These are phyloP conservation scores for Coemansia sp. DNA, from an alignment of 192 early-diverging fungal species.

Conservation along the genomic window DNA sequence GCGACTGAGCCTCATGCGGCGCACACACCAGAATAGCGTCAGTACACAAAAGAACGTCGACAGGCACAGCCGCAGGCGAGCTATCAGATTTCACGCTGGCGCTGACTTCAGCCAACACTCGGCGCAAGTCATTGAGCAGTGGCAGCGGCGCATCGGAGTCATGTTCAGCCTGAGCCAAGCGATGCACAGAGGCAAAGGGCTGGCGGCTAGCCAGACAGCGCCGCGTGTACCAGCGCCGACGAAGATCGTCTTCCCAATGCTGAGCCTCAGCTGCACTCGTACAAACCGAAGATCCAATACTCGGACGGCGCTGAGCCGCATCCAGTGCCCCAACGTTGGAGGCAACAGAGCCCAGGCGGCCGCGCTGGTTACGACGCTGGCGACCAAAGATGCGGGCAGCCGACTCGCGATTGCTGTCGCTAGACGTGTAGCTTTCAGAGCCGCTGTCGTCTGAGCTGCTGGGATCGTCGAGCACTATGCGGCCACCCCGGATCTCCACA, in stretches of 20 bases:
- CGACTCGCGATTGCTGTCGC: slow-evolving; percentile 1
- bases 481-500: slow-evolving; percentile 52
- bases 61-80: neutral
- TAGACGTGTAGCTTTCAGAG: slow-evolving; percentile 1
- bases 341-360: neutral
- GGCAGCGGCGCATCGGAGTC: slow-evolving; percentile 26
- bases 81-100: neutral
- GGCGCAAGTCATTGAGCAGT: slow-evolving; percentile 45
- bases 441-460: slow-evolving; percentile 37
- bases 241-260: slow-evolving; percentile 44
- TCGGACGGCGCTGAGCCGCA: slow-evolving; percentile 1
- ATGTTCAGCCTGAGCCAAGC: slow-evolving; percentile 44
- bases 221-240: slow-evolving; percentile 48
- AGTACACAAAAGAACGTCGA: slow-evolving; percentile 37
- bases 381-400: slow-evolving; percentile 12
- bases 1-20: neutral
- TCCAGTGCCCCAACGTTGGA: neutral
- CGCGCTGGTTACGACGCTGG: neutral
- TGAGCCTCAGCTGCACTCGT: slow-evolving; percentile 1
- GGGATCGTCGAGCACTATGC: slow-evolving; percentile 50
- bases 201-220: slow-evolving; percentile 37
- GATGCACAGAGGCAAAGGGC: slow-evolving; percentile 45
- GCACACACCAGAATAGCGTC: slow-evolving; percentile 42
- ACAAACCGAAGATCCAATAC: slow-evolving; percentile 19
- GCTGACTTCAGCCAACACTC: slow-evolving; percentile 29